Base-by-base conservation (phyloP, 345 rosid species). In the Euphorbia lathyris region DNA sequence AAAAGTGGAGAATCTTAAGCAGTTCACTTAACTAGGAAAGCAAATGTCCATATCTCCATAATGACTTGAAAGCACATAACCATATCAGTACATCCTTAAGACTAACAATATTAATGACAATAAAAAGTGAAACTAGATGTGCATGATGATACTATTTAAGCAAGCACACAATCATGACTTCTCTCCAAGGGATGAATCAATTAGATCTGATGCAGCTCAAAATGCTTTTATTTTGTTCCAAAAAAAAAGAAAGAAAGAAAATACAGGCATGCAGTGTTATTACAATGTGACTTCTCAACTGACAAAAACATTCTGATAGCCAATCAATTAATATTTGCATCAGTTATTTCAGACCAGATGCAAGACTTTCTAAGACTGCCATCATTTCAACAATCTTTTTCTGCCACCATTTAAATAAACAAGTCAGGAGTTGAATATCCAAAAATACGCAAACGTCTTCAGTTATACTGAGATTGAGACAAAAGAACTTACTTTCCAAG, bases 401-500 rank as follows among this genome's bases (percentile, higher is more conserved):
- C 9, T 40, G 9, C 43, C 43, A 40, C 7, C 43, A 2, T 32
- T 40, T 40, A 9, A 4, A 40, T 4, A 9, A 40, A 45, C 51
- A 14, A 45, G 51, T 13, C 51, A 14, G 11, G 16, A 45, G 3
- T 45, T 45, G 51, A 45, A 45, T 45, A 45, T 45, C 51, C 51
- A 45, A 45, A 12, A 12, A 10, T 14, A 26, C 27, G 25, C 16
- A 32, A 1, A 30, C 20, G 4, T 26, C 16, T 50, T 29, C n/a
- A 52, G 4, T 56, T 19, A 26, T 14, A n/a, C 42, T 23, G 12
- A 7, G 11, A 65, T 23, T 51, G 14, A 43, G n/a, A 60, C 12
- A 29, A 32, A 47, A 57, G 40, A 74, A 81, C 96, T 80, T 85
- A 93, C 97, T 77, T 91, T 70, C 98, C 97, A 38, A 93, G 89